Evolutionary conservation across 2,329 filamentous ascomycete genomes (phyloP), one percentile per base, ranked within the genome.

Genomic region (Fusarium oligoseptatum): DNA sequence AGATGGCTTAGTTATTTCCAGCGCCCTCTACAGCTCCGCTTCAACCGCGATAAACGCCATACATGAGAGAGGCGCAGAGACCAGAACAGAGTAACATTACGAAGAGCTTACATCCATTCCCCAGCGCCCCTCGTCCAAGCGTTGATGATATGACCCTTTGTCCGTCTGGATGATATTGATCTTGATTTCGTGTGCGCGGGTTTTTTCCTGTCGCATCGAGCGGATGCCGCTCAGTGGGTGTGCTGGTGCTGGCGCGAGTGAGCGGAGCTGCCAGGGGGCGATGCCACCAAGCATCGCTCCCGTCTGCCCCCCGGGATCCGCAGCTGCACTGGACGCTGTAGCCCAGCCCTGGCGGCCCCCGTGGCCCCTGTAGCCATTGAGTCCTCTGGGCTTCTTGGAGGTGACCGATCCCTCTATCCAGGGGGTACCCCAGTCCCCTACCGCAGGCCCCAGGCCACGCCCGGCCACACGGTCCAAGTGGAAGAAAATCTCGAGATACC

Each of bases 241-340:
- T 66, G 74, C 60, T 75, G 68, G 58, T 70, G 67, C 71, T 78
- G 74, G 76, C 71, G 75, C 75, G 65, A 77, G 70, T 72, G 65
- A 76, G 75, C 72, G 72, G 75, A 77, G 70, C 58, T 66, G 65
- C 71, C 71, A 75, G 75, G 74, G 75, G 68, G 64, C 45, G 64
- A 76, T 70, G 65, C 62, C 73, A 76, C 64, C 71, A 76, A 76
- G 64, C 74, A 77, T 78, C 72, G 74, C 68, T 78, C 76, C 76
- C 76, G 76, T 66, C 68, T 76, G 64, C 62, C 50, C 72, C 74
- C 72, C 63, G 39, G 73, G 64, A 67, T 76, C 41, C 66, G 63
- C 48, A 72, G 70, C 72, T 76, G 68, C 67, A 63, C 72, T 76
- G 68, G 64, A 63, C 64, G 27, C 68, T 67, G 72, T 75, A 68